Evolutionary conservation across 768 basidiomycete genomes (phyloP).

Genomic region (Dacryopinax primogenitus): DNA sequence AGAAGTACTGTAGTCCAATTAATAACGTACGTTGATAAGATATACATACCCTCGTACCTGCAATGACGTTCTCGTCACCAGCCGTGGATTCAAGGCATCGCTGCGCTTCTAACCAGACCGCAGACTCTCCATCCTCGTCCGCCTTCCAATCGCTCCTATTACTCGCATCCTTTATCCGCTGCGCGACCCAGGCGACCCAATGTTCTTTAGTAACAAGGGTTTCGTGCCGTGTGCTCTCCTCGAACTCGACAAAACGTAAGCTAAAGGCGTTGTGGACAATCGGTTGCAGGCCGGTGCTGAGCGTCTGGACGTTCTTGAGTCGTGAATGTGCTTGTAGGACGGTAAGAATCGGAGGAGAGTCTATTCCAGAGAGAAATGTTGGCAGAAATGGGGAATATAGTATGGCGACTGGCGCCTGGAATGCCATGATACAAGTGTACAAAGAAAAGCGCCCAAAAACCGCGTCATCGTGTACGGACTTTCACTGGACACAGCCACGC

Average conservation of each 20-base stretch:
- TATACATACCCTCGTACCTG: background rate
- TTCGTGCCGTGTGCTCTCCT: background rate
- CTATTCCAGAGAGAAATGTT: background rate
- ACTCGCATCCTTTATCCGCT: background rate
- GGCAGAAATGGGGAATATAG: background rate
- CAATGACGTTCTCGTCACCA: background rate
- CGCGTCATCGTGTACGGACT: background rate
- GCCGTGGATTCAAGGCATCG: background rate
- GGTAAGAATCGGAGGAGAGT: background rate
- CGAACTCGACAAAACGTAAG: background rate
- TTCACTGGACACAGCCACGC: no score
- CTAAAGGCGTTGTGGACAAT: background rate
- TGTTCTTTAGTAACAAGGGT: no score
- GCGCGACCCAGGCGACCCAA: background rate
- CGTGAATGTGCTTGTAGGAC: constrained; percentile 1
- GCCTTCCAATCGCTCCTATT: background rate
- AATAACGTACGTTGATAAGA: background rate
- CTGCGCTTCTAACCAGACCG: background rate
- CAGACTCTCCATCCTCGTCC: background rate
- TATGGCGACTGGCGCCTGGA: constrained; percentile 2
- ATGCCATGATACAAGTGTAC: background rate
- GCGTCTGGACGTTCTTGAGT: constrained; percentile 1
- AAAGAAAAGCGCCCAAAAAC: background rate
- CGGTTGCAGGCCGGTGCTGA: background rate
- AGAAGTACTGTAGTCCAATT: background rate